Conservation (phyloP, 1,284 basidiomycete species). For the Hypsizygus ulmarius region DNA sequence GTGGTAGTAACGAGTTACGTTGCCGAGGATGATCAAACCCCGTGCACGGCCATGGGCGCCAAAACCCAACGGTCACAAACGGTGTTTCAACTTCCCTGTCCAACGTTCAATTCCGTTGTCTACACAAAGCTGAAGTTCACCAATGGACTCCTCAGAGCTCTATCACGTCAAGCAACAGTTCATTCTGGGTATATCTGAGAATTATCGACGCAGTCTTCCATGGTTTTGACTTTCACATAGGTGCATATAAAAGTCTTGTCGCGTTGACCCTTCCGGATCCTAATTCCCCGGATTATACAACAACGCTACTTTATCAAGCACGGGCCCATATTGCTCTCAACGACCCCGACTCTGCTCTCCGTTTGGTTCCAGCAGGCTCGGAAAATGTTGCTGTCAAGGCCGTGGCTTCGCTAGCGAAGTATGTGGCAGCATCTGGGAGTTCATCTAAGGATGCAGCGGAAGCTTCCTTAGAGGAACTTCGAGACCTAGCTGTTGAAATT, state of each 20-base stretch:
- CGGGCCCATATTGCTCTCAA: slow-evolving; percentile 80
- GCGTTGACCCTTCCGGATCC: slow-evolving; percentile 55
- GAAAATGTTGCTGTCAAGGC: slow-evolving; percentile 73
- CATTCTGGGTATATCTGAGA: slow-evolving; percentile 54
- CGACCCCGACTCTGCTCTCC: slow-evolving; percentile 52
- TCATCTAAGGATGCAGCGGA: slow-evolving; percentile 56
- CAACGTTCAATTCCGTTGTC: background rate
- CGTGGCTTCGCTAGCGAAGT: slow-evolving; percentile 67
- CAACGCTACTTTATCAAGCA: slow-evolving; percentile 76
- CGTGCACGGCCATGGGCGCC: background rate
- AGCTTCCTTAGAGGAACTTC: slow-evolving; percentile 72
- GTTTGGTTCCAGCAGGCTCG: slow-evolving; percentile 55
- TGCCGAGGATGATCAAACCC: background rate
- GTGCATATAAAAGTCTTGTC: slow-evolving; percentile 64
- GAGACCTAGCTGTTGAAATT: slow-evolving; percentile 83
- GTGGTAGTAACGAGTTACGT: slow-evolving; percentile 13
- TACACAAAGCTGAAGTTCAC: slow-evolving; percentile 4
- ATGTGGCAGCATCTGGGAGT: slow-evolving; percentile 48
- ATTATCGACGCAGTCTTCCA: background rate
- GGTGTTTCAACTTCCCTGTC: slow-evolving; percentile 17
- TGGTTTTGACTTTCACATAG: slow-evolving; percentile 32
- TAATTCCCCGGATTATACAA: slow-evolving; percentile 60
- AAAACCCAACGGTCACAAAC: slow-evolving; percentile 2
- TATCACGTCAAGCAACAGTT: slow-evolving; percentile 87
- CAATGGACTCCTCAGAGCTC: slow-evolving; percentile 79